Conservation (phyloP, 345 rosid species). For the Noccaea caerulescens region DNA sequence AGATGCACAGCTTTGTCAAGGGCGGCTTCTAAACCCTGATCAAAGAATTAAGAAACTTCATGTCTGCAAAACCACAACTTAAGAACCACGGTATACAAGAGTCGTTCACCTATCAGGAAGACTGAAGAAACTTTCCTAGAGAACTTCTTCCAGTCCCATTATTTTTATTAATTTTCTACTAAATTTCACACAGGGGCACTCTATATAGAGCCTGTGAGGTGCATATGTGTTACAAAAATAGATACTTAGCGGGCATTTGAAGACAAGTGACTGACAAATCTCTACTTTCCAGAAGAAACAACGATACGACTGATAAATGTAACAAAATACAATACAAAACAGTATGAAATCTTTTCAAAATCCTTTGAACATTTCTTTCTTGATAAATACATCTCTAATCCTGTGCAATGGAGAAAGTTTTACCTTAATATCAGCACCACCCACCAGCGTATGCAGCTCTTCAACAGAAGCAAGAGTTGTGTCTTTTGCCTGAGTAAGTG, state of each 20-base stretch:
- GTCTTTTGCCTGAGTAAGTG: conserved; percentile 76
- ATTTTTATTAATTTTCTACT: conserved; percentile 3
- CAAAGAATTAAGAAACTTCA: conserved; percentile 22
- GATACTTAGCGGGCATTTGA: not conserved
- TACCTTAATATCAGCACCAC: conserved; percentile 98
- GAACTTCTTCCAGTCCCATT: conserved; percentile 19
- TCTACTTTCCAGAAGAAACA: conserved; percentile 30
- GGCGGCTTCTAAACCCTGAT: conserved; percentile 94
- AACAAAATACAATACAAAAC: conserved; percentile 10
- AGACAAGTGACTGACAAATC: conserved; percentile 27
- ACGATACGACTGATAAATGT: conserved; percentile 1
- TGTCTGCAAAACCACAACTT: conserved; percentile 11
- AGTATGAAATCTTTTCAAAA: conserved; percentile 12
- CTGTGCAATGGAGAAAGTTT: conserved; percentile 6
- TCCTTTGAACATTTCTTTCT: not conserved
- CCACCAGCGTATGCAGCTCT: conserved; percentile 95
- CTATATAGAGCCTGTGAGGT: conserved; percentile 8
- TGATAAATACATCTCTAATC: conserved; percentile 18
- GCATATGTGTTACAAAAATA: not conserved
- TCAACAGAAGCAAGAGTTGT: conserved; percentile 86
- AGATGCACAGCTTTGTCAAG: conserved; percentile 96
- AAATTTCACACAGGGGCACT: conserved; percentile 22
- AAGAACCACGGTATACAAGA: conserved; percentile 15
- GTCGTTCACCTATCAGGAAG: conserved; percentile 19
- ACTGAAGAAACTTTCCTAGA: conserved; percentile 17